Evolutionary conservation across 2,329 filamentous ascomycete species (phyloP), one percentile per base, ranked within the genome.

Genomic region (Alternaria sp.): DNA sequence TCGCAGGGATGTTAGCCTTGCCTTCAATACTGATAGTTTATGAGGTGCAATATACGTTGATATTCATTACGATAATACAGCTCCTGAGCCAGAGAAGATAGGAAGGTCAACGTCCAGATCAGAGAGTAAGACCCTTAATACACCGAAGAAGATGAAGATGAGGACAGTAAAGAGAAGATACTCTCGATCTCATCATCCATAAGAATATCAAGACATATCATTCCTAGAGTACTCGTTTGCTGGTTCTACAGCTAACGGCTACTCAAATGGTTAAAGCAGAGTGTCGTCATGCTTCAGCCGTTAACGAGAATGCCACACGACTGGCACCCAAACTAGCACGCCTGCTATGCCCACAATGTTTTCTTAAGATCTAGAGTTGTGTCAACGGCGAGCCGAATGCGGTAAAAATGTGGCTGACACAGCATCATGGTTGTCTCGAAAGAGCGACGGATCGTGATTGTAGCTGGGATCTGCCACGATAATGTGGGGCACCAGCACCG

Each of bases 271-370:
- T 36, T 13, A 36, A 48, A 48, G 31, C 44, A 11, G 26, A 34
- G 44, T 48, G 44, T 48, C 44, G 44, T 48, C 44, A 48, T 48
- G 44, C 44, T 48, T 48, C 44, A 48, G 44, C 44, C 44, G 44
- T 48, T 48, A 31, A 48, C 44, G 44, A 29, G 44, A 34, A 17
- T 29, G 31, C 44, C 44, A 29, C 31, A 48, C 44, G 44, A 11
- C 44, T 48, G 44, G 44, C 24, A 34, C 21, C 33, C 44, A 2
- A 36, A 48, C 13, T 48, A 48, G 21, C 21, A 40, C 24, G 1
- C 14, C 31, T 11, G 5, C 31, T 34, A 36, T 4, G 1, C 44
- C 33, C 1, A 26, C 24, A 21, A 10, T 48, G 2, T 36, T 34
- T 31, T 5, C 29, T 29, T 26, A 48, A 26, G 4, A 24, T 48